Percentiles rank a stretch among this genome's conserved stretches.
These are phyloP conservation scores for Amylocystis lapponica DNA, from an alignment of 768 basidiomycete genomes.

Conservation along the genomic window DNA sequence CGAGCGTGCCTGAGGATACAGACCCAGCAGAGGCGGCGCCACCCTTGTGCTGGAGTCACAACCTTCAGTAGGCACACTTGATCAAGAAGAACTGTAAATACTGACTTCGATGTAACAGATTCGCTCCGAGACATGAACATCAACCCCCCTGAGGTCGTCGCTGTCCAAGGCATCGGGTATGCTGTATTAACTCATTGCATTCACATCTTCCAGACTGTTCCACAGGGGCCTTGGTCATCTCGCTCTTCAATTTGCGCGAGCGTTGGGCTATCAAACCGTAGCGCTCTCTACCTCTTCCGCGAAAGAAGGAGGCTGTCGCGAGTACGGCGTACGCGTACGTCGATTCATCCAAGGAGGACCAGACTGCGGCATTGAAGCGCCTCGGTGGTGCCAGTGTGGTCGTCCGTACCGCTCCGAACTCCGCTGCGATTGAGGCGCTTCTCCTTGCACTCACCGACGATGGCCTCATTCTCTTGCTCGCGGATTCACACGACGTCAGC, in stretches of 20 bases:
- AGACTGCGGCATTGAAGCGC: slow-evolving; percentile 26
- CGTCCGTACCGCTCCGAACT: slow-evolving; percentile 26
- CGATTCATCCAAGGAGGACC: slow-evolving; percentile 24
- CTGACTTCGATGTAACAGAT: slow-evolving; percentile 39
- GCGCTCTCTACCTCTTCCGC: slow-evolving; percentile 27
- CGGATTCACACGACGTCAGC: slow-evolving; percentile 7
- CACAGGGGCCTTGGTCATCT: slow-evolving; percentile 28
- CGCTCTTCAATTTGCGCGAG: slow-evolving; percentile 27
- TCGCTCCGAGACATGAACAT: slow-evolving; percentile 24
- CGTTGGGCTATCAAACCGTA: slow-evolving; percentile 31
- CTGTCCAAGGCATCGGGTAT: slow-evolving; percentile 32
- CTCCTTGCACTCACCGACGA: slow-evolving; percentile 15
- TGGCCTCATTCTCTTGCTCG: slow-evolving; percentile 14
- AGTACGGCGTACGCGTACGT: slow-evolving; percentile 35
- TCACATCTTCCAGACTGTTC: neutral
- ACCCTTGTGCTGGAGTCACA: slow-evolving; percentile 34
- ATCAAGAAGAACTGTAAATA: neutral
- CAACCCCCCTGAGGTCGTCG: slow-evolving; percentile 31
- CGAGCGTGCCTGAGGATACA: slow-evolving; percentile 17
- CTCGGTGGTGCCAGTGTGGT: slow-evolving; percentile 35
- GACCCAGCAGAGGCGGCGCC: slow-evolving; percentile 24
- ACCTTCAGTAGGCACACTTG: slow-evolving; percentile 23
- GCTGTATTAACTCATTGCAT: neutral
- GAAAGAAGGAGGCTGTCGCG: slow-evolving; percentile 28
- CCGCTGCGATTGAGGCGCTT: slow-evolving; percentile 13